Percentiles rank a stretch among this genome's conserved stretches.
Conservation (phyloP, 306 rosid species). For the Styphnolobium japonicum region DNA sequence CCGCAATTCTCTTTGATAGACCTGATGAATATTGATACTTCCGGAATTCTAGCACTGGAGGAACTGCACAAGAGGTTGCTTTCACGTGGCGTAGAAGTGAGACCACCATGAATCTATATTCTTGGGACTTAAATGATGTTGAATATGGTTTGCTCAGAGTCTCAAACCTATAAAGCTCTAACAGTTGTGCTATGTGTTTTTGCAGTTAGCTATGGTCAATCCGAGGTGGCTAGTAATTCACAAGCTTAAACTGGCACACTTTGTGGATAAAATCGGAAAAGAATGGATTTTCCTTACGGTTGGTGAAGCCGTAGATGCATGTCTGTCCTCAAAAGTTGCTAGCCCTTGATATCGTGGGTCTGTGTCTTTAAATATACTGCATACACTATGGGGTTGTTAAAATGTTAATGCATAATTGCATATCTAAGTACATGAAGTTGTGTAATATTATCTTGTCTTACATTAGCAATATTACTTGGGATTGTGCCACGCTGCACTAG, state of each 20-base stretch:
- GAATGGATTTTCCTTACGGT: conserved; percentile 59
- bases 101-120: neutral
- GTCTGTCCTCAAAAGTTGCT: conserved; percentile 35
- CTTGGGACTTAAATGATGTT: neutral
- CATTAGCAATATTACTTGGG: neutral
- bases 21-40: conserved; percentile 70
- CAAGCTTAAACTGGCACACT: conserved; percentile 65
- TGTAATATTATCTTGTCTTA: neutral
- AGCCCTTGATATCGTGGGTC: conserved; percentile 6
- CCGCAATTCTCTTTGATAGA: conserved; percentile 26
- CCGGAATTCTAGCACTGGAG: conserved; percentile 70
- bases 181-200: conserved; percentile 4
- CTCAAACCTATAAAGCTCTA: neutral
- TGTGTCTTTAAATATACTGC: neutral
- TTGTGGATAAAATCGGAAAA: conserved; percentile 71
- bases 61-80: conserved; percentile 63
- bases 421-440: neutral
- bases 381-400: neutral
- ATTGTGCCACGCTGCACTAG: neutral
- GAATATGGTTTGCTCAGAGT: neutral
- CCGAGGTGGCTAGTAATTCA: conserved; percentile 86
- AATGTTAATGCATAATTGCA: neutral
- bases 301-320: conserved; percentile 73
- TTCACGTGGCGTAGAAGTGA: conserved; percentile 58
- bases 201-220: conserved; percentile 72